These are phyloP conservation scores for Casaregolazyma lundiana DNA, from an alignment of 1,139 yeast species.

Conservation along the genomic window DNA sequence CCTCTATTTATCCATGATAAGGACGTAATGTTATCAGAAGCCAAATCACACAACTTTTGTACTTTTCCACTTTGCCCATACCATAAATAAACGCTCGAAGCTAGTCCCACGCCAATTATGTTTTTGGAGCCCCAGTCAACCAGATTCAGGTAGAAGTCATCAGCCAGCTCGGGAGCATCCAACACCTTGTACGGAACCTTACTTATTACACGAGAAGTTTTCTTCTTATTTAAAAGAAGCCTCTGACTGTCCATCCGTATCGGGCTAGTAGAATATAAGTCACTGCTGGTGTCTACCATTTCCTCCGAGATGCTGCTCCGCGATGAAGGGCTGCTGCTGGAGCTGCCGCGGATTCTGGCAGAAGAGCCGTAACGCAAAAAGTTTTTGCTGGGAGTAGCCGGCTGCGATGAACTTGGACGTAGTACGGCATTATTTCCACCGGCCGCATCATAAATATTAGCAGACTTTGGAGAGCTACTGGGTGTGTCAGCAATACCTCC, in stretches of 20 bases:
- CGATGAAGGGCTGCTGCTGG: constrained; percentile 4
- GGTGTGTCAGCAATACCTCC: constrained; percentile 38
- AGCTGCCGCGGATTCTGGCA: not conserved
- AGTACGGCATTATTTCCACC: constrained; percentile 29
- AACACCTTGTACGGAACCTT: constrained; percentile 89
- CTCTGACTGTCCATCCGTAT: constrained; percentile 85
- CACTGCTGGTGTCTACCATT: constrained; percentile 20
- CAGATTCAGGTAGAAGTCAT: constrained; percentile 85
- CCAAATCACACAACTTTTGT: constrained; percentile 57
- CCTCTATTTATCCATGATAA: constrained; percentile 83
- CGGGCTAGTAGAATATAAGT: constrained; percentile 71
- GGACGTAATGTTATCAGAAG: constrained; percentile 68
- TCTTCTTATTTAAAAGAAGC: constrained; percentile 73
- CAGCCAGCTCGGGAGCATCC: constrained; percentile 94
- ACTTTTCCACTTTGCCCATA: constrained; percentile 85
- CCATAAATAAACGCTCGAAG: constrained; percentile 85
- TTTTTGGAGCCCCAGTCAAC: constrained; percentile 97
- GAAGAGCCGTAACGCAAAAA: constrained; percentile 32
- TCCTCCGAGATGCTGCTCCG: constrained; percentile 14
- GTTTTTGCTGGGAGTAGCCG: constrained; percentile 37
- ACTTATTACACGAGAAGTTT: constrained; percentile 69
- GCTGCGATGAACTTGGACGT: constrained; percentile 31
- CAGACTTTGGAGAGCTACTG: constrained; percentile 4
- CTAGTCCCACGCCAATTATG: constrained; percentile 83
- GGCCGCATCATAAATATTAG: constrained; percentile 1